Evolutionary conservation across 768 basidiomycete species (phyloP), one percentile per base, ranked within the genome.

Genomic region (Boletus sensibilis): DNA sequence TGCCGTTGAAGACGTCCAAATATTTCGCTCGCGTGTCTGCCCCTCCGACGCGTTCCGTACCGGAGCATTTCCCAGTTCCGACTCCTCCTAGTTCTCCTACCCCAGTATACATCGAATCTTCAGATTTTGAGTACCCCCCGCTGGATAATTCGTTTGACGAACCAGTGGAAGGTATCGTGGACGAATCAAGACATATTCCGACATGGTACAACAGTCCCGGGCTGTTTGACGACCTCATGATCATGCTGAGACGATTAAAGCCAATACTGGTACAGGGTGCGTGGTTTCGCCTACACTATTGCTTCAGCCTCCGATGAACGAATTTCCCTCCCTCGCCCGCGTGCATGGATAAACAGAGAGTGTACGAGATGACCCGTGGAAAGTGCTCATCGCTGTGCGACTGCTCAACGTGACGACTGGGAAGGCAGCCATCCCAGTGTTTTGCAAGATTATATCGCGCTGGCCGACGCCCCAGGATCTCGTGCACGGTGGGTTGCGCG

Each of bases 321-420:
- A 13, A 35, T 43, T 14, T 5, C 20, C 3, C 29, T 6, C 25
- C 25, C 5, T 7, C 27, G 27, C 27, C 25, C 25, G 11, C 1
- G n/a, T 31, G 1, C n/a, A 16, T 23, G 34, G 42, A 25, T 34
- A 20, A 51, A 23, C 52, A 87, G 84, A 86, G 63, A 66, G 63
- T 43, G 72, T 88, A 23, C 75, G 78, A 0, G 68, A 78, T 20
- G 77, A 85, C 60, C 84, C 86, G 7, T 90, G 88, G 86, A 87
- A 83, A 67, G 68, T 91, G 35, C 74, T 91, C 8, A 75, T 90
- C 20, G 85, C 84, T 1, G 82, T 82, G 7, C 84, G 79, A 35
- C 73, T 91, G 6, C 78, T 91, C 20, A 91, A 92, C 64, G 85
- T 86, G 65, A 89, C 90, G 0, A 71, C 81, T 0, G 88, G 84